Evolutionary conservation across 1,284 basidiomycete genomes (phyloP), one percentile per base, ranked within the genome.

Genomic region (Megacollybia platyphylla): DNA sequence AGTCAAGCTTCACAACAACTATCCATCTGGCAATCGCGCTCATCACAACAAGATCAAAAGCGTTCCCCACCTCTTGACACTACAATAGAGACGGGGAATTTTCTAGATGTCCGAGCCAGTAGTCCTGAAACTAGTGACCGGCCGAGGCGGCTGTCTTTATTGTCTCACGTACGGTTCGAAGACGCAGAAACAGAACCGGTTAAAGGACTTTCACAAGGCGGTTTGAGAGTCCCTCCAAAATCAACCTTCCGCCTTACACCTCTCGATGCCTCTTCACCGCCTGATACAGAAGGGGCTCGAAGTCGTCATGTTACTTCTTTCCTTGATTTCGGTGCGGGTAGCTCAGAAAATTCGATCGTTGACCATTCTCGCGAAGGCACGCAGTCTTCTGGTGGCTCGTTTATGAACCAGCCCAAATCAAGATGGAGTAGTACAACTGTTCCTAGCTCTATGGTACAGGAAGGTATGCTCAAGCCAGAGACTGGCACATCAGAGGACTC

Each of bases 301-400:
- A 35, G 20, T 24, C 10, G 31, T 24, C 10, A 27, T 36, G 61
- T 58, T 27, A 59, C 63, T 37, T 80, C 78, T 0, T 81, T 80
- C 59, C 62, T 81, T 17, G 79, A 80, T 52, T 66, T 80, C 43
- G 61, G 58, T 7, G 26, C 41, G 18, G 54, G 60, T 26, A 73
- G 74, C 3, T 71, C 73, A 2, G 64, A 62, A 31, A 60, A 55
- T 8, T 73, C 71, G 17, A 44, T 61, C 10, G 20, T 43, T 5
- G 24, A 26, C 11, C 35, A 42, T 24, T 24, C 20, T 24, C 20
- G 20, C 20, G 20, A 24, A 5, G 20, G 20, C 20, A 24, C 20
- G 20, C 20, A 24, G 20, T 24, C 20, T 7, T 47, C 46, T 3
- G 37, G 41, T 15, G 30, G 32, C 4, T 39, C 42, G 18, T 44